Evolutionary conservation across 495 filamentous ascomycete genomes (phyloP).

Genomic region (Chaetomium tenue): DNA sequence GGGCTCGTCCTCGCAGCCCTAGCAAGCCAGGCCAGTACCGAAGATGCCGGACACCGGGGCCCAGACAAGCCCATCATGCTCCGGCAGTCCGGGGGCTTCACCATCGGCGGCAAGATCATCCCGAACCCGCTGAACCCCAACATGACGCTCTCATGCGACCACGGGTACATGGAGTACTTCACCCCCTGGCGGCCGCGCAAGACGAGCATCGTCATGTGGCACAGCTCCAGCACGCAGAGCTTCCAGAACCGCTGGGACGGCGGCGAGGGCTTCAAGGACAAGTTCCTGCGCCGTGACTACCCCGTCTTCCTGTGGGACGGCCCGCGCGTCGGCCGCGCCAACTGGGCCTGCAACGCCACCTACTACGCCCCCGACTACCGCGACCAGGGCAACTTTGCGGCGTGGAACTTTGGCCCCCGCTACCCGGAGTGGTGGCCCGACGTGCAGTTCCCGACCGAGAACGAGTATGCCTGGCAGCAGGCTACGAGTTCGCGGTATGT

Average conservation of each 20-base stretch:
- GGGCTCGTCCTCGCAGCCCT: not conserved
- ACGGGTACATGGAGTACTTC: conserved; percentile 54
- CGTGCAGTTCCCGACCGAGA: conserved; percentile 43
- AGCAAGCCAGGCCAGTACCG: not conserved
- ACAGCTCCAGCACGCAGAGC: conserved; percentile 48
- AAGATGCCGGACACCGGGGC: not conserved
- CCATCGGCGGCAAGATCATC: conserved; percentile 40
- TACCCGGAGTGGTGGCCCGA: conserved; percentile 45
- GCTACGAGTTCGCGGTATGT: conserved; percentile 45
- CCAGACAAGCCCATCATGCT: conserved; percentile 38
- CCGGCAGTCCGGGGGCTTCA: conserved; percentile 43
- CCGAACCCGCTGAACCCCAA: conserved; percentile 32
- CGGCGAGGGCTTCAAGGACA: conserved; percentile 51
- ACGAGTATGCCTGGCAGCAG: conserved; percentile 43
- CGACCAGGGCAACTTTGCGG: conserved; percentile 45
- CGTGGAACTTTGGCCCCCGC: conserved; percentile 48
- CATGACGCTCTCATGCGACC: conserved; percentile 47
- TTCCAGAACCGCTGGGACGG: conserved; percentile 52
- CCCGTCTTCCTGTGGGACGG: conserved; percentile 52
- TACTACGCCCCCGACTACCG: conserved; percentile 40
- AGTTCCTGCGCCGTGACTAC: conserved; percentile 49
- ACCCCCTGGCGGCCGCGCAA: conserved; percentile 45
- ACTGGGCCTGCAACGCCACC: conserved; percentile 44
- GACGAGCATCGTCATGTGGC: conserved; percentile 51
- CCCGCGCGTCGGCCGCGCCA: conserved; percentile 47